phyloP scores from a whole-genome alignment of 176 grass and related monocot species.

The Metroxylon sagu region DNA sequence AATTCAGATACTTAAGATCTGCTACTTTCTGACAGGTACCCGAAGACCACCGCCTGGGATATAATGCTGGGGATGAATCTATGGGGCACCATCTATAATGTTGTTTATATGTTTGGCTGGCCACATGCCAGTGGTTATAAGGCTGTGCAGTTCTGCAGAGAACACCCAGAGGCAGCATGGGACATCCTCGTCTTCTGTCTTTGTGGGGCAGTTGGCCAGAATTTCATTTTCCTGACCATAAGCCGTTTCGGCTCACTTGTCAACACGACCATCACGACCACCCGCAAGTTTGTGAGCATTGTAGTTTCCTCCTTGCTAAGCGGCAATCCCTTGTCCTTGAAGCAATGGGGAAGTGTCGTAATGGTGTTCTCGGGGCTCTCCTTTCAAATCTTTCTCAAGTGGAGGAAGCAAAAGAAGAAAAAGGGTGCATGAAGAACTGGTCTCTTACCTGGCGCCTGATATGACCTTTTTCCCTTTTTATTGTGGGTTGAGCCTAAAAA shows the following conservation, averaged over 20 bases:
- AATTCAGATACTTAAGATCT: too few relatives aligned
- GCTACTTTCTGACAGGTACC: slow-evolving; percentile 40
- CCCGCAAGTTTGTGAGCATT: slow-evolving; percentile 43
- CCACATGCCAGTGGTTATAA: slow-evolving; percentile 74
- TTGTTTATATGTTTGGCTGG: slow-evolving; percentile 84
- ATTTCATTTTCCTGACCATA: slow-evolving; percentile 99
- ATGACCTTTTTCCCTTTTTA: too few relatives aligned
- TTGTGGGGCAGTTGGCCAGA: slow-evolving; percentile 75
- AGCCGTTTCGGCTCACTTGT: slow-evolving; percentile 86
- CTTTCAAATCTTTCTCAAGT: slow-evolving; percentile 24
- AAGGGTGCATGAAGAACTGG: slow-evolving; percentile 3
- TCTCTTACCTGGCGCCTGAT: too few relatives aligned
- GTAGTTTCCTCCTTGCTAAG: slow-evolving; percentile 12
- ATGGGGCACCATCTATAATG: slow-evolving; percentile 90
- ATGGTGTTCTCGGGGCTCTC: slow-evolving; percentile 24
- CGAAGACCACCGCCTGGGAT: slow-evolving; percentile 88
- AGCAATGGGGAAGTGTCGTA: slow-evolving; percentile 17
- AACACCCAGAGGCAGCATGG: slow-evolving; percentile 89
- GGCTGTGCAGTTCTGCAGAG: slow-evolving; percentile 63
- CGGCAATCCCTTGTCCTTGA: slow-evolving; percentile 11
- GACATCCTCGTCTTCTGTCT: slow-evolving; percentile 84
- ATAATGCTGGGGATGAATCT: slow-evolving; percentile 99
- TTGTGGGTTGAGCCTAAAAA: too few relatives aligned
- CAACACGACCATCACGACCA: slow-evolving; percentile 95
- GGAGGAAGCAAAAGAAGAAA: slow-evolving; percentile 11